Evolutionary conservation across 495 filamentous ascomycete species (phyloP), one percentile per base, ranked within the genome.

Genomic region (Daldinia bambusicola): DNA sequence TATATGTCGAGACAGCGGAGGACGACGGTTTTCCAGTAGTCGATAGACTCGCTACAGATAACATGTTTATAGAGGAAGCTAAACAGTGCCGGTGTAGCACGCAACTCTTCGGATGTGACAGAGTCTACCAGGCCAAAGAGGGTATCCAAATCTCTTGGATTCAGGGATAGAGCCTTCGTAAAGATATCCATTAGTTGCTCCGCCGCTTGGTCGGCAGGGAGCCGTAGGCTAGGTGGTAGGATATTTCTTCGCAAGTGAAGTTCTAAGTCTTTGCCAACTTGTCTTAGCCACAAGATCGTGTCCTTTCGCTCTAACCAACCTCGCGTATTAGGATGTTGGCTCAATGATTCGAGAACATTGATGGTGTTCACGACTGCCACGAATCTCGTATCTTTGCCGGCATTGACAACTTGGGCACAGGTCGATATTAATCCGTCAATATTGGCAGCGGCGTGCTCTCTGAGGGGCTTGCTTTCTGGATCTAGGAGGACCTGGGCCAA

Each of bases 131-230:
- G 78, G 66, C 80, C 77, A 62, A 98, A 97, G n/a, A 99, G 84
- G 57, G 92, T 88, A 67, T 98, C 95, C 34, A 97, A 77, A 74
- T 99, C 93, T 68, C 89, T 87, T 6, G 90, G 87, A 18, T 91
- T 89, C 61, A 91, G 81, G 32, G 87, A 84, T 6, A 98, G 82
- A 66, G 94, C 93, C 59, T 87, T 89, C 9, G 92, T 91, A 71
- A 97, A 90, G 40, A 97, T 90, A 9, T 86, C 84, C 89, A 98
- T 95, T 63, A 97, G 81, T 73, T 96, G 92, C 67, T 98, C 93
- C 14, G 90, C 89, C 12, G 92, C 92, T 79, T 98, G 94, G 65
- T 97, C 89, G 26, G 93, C 92, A 5, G 93, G 89, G n/a, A 99
- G 86, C 32, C 94, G 90, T 66, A 97, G 84, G 58, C 82, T 84